Percentiles rank a stretch among this genome's conserved stretches.
Evolutionary conservation across 768 basidiomycete species (phyloP).

Genomic region (Dioszegia crocea): DNA sequence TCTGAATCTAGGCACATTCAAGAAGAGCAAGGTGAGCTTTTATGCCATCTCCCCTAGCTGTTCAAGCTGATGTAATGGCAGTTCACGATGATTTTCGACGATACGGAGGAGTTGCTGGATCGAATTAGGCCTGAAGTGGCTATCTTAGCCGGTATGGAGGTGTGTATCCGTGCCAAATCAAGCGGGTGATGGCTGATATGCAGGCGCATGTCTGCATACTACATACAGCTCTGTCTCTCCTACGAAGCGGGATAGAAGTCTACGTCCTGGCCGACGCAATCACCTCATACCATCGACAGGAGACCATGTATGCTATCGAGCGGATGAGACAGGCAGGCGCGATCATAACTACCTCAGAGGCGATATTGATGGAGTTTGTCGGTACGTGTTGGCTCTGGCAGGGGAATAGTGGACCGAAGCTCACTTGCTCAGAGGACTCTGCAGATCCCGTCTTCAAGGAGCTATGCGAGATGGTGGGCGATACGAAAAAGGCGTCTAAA

Average conservation of each 20-base stretch:
- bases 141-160: constrained; percentile 84
- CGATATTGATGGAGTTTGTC: constrained; percentile 71
- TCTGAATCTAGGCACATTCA: constrained; percentile 50
- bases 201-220: constrained; percentile 86
- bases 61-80: constrained; percentile 24
- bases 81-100: constrained; percentile 79
- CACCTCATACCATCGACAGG: constrained; percentile 75
- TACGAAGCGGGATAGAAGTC: constrained; percentile 50
- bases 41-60: background rate
- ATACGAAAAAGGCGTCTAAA: constrained; percentile 9
- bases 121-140: constrained; percentile 58
- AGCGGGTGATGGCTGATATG: background rate
- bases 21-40: constrained; percentile 58
- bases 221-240: constrained; percentile 72
- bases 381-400: constrained; percentile 48
- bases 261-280: constrained; percentile 82
- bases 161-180: constrained; percentile 46
- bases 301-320: constrained; percentile 69
- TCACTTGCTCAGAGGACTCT: background rate
- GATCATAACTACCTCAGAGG: constrained; percentile 74
- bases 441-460: constrained; percentile 8
- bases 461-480: constrained; percentile 5
- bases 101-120: constrained; percentile 59
- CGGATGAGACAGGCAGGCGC: constrained; percentile 57
- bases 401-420: background rate